Base-by-base conservation (phyloP, 2,329 filamentous ascomycete genomes). In the Tolypocladium tropicale region DNA sequence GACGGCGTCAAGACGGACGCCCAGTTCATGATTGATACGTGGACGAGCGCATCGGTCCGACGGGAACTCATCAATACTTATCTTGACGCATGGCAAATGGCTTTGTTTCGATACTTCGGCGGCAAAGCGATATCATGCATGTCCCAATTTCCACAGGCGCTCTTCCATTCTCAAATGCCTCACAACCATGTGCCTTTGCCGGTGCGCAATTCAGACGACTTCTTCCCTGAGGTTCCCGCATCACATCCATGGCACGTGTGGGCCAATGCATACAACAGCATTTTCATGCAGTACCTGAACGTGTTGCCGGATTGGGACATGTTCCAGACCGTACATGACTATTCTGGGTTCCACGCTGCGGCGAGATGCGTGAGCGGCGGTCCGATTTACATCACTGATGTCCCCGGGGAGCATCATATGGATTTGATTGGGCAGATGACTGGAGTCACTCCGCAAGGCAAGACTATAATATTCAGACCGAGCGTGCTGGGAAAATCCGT, bases 221-320 rank as follows among this genome's bases (percentile, higher is more conserved):
- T 92, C 77, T 96, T 95, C 70, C 94, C 94, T 0, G 83, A 91
- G 49, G 81, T 91, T 4, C 82, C 86, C 0, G 80, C 83, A 0
- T 90, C 88, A 7, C 94, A 99, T 59, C 83, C 92, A 0, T 99
- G 94, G 93, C 94, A 99, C 69, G 81, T 97, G 37, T 99, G 95
- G 77, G 84, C 87, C 60, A 99, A 97, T 67, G 93, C 93, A 0
- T 89, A 96, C 71, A 96, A 95, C 68, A 79, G 83, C 34, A 77
- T 97, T 0, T 76, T 97, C 16, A 92, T 88, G 2, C 85, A 90
- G 60, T 86, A 94, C 65, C 77, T 97, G 34, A 96, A 96, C 62
- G 82, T 90, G 1, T 73, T 97, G 1, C 93, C 94, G 0, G 92
- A 96, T 69, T 86, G 83, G 81, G 83, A 86, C 61, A 86, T 86